Percentiles rank a stretch among this genome's conserved stretches.
phyloP scores from a whole-genome alignment of 495 filamentous ascomycete genomes.

The Penicillium herquei region DNA sequence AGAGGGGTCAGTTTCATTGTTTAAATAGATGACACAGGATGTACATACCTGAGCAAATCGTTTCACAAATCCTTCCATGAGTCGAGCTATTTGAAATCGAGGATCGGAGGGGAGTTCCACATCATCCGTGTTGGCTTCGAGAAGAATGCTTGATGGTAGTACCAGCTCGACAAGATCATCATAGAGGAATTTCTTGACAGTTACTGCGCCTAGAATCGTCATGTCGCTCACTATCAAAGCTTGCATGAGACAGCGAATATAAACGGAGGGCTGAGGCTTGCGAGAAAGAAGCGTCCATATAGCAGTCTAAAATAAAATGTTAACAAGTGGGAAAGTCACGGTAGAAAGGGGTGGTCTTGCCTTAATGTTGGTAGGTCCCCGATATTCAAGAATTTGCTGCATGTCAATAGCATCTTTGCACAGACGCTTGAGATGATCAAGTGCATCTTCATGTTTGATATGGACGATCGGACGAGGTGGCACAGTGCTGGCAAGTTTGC shows the following conservation, averaged over 20 bases:
- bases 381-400: conserved; percentile 64
- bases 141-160: conserved; percentile 65
- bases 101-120: conserved; percentile 77
- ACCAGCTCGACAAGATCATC: conserved; percentile 76
- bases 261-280: conserved; percentile 78
- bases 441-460: conserved; percentile 68
- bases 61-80: conserved; percentile 79
- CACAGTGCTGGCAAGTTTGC: conserved; percentile 84
- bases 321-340: neutral
- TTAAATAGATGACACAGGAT: neutral
- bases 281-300: conserved; percentile 72
- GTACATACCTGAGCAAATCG: conserved; percentile 58
- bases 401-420: conserved; percentile 71
- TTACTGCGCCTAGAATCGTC: conserved; percentile 61
- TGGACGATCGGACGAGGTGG: conserved; percentile 88
- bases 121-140: conserved; percentile 69
- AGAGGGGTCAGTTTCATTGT: neutral
- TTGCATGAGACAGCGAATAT: conserved; percentile 79
- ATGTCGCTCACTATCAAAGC: conserved; percentile 70
- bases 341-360: conserved; percentile 15
- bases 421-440: conserved; percentile 64
- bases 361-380: conserved; percentile 63
- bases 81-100: conserved; percentile 68
- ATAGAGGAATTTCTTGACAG: conserved; percentile 72
- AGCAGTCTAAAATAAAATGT: conserved; percentile 42